Conservation (phyloP, 2,329 filamentous ascomycete genomes). For the Mariannaea elegans region DNA sequence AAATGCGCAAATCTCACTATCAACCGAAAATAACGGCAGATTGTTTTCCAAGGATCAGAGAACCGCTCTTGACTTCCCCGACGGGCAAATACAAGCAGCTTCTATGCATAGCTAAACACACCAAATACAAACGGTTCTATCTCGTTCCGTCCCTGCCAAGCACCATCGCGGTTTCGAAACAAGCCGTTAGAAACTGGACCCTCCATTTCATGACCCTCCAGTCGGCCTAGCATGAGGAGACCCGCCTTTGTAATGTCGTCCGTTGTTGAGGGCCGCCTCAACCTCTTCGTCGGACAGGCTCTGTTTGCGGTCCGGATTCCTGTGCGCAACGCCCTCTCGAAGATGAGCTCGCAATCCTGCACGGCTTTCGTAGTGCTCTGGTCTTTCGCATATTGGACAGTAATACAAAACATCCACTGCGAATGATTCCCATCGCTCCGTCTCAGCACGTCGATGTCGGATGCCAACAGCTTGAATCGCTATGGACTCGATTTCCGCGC, state of each 20-base stretch:
- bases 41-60: too few species aligned
- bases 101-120: too few species aligned
- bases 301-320: too few species aligned
- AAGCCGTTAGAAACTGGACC: too few species aligned
- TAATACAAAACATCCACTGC: background rate
- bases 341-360: background rate
- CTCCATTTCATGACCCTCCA: too few species aligned
- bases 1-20: too few species aligned
- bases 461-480: background rate
- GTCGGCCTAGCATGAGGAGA: background rate
- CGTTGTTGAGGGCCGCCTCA: background rate
- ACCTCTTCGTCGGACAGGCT: background rate
- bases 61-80: too few species aligned
- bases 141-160: too few species aligned
- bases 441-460: background rate
- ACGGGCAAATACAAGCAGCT: too few species aligned
- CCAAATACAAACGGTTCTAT: too few species aligned
- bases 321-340: background rate
- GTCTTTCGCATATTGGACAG: background rate
- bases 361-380: background rate
- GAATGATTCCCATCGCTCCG: background rate
- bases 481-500: background rate
- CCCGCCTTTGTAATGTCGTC: background rate
- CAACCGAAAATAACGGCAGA: too few species aligned
- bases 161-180: too few species aligned